Conservation (phyloP, 495 filamentous ascomycete species). For the Saxophila tyrrhenica region DNA sequence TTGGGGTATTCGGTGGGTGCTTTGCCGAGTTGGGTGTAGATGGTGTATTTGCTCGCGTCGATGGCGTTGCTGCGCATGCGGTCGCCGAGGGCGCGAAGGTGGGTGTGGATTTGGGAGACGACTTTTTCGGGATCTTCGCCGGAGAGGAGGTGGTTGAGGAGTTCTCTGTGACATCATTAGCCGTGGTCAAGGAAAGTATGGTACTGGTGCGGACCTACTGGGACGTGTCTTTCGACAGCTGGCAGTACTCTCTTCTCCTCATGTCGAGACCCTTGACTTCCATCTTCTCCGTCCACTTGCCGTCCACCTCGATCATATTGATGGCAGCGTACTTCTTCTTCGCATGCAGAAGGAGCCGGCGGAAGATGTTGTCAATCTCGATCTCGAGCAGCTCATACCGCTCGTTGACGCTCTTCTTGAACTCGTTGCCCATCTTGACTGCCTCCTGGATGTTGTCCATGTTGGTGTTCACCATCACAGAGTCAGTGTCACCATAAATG, state of each 20-base stretch:
- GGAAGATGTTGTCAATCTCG: conserved; percentile 96
- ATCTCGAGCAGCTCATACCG: conserved; percentile 85
- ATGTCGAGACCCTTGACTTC: conserved; percentile 98
- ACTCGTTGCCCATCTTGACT: conserved; percentile 72
- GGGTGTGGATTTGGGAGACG: conserved; percentile 81
- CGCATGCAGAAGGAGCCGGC: conserved; percentile 81
- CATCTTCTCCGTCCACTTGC: conserved; percentile 84
- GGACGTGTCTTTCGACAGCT: conserved; percentile 85
- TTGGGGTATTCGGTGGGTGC: conserved; percentile 87
- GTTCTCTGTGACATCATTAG: conserved; percentile 23
- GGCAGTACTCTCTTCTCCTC: conserved; percentile 92
- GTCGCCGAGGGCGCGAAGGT: conserved; percentile 66
- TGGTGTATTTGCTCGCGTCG: conserved; percentile 78
- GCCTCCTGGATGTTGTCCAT: conserved; percentile 87
- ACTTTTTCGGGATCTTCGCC: conserved; percentile 86
- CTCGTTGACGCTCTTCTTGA: conserved; percentile 75
- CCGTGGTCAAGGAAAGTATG: not conserved
- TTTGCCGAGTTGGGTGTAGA: conserved; percentile 96
- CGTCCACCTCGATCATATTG: conserved; percentile 79
- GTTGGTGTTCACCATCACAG: conserved; percentile 99
- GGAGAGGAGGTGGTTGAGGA: conserved; percentile 84
- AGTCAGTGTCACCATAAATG: conserved; percentile 98
- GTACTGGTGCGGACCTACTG: conserved; percentile 35
- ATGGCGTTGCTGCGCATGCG: conserved; percentile 73
- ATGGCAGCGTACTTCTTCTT: conserved; percentile 99